A percentile compares a stretch with the other conserved stretches of the same genome.
phyloP scores from a whole-genome alignment of 106 monocot species.

The Allium sativum region DNA sequence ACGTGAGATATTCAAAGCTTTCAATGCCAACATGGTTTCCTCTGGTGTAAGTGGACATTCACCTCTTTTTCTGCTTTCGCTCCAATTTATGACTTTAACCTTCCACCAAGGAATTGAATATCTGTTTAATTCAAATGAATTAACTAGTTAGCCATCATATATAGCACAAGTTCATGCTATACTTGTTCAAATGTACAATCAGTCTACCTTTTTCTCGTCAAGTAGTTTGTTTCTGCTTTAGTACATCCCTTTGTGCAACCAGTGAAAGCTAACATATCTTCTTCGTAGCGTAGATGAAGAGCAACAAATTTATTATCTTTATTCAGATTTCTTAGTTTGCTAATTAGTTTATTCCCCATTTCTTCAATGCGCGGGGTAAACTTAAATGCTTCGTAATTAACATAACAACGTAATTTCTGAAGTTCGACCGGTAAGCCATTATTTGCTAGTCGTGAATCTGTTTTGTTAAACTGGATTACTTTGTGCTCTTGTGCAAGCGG shows the following conservation, averaged over 20 bases:
- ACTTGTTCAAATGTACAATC: no score
- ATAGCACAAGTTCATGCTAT: no score
- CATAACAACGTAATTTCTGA: slow-evolving; percentile 69
- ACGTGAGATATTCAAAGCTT: no score
- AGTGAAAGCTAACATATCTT: slow-evolving; percentile 92
- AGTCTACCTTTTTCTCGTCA: slow-evolving; percentile 62
- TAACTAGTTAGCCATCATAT: no score
- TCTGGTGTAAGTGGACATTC: no score
- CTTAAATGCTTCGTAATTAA: slow-evolving; percentile 69
- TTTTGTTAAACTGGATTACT: slow-evolving; percentile 72
- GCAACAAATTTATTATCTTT: slow-evolving; percentile 49
- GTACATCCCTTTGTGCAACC: slow-evolving; percentile 84
- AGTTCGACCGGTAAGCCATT: slow-evolving; percentile 53
- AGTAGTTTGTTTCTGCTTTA: slow-evolving; percentile 50
- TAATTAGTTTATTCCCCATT: slow-evolving; percentile 56
- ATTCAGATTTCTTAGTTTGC: slow-evolving; percentile 17
- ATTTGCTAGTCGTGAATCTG: slow-evolving; percentile 83
- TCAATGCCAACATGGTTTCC: no score
- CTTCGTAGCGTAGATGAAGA: slow-evolving; percentile 87
- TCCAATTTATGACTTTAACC: no score
- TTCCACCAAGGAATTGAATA: no score
- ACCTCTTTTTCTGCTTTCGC: no score
- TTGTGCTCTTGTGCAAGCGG: slow-evolving; percentile 62
- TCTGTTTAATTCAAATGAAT: no score
- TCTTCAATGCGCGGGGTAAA: slow-evolving; percentile 67